Evolutionary conservation across 441 rosid species (phyloP), one percentile per base, ranked within the genome.

Genomic region (Breynia disticha): DNA sequence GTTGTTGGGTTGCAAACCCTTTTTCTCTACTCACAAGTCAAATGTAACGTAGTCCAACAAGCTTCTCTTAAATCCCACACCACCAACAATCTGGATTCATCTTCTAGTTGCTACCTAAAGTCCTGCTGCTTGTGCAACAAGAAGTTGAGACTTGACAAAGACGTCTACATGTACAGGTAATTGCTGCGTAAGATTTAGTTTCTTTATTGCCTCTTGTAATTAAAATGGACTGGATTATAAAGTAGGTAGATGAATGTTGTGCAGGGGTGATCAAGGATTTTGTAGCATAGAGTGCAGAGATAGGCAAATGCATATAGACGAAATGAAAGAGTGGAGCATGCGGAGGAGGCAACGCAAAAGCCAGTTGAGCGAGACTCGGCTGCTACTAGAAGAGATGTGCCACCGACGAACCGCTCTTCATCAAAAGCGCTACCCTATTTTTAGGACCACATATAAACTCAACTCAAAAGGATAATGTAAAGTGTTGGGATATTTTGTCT

Each of bases 101-200:
- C 24, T 4, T 50, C 24, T 15, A 0, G 55, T 37, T 73, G 81
- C 74, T 86, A 56, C 59, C 88, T 84, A 68, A 80, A 78, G 48
- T 67, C 79, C 3, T 90, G 97, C 50, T 67, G 61, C 37, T 72
- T 82, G 4, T 90, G 97, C 67, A 46, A 41, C 67, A 78, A 75
- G 69, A 72, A 65, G 12, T 69, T 84, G 38, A 67, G 56, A 50
- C 72, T 66, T 1, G 75, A 78, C 73, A 71, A 78, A 69, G 95
- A 86, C 52, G 65, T 90, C 24, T 90, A 76, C 81, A 90, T 86
- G 94, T 89, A 86, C 77, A 86, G 87, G 97, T 86, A 58, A 54
- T 48, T 19, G 49, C 15, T 39, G 21, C 10, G n/a, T n/a, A 21
- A 13, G 5, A 46, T 28, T 28, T 9, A 28, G 35, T 28, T 28